These are phyloP conservation scores for Talaromyces ruber DNA, from an alignment of 495 filamentous ascomycete species.

Conservation along the genomic window DNA sequence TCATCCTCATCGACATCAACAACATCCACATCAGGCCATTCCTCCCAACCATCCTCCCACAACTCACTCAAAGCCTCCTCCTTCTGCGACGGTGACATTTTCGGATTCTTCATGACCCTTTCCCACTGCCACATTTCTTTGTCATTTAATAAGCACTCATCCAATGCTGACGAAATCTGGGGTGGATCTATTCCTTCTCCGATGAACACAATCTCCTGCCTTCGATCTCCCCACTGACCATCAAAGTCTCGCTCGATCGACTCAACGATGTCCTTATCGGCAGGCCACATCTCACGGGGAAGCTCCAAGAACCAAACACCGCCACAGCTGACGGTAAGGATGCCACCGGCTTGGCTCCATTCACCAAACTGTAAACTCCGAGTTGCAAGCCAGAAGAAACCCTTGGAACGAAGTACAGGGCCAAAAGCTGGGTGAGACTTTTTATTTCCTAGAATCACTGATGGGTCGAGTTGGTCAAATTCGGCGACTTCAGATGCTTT, in stretches of 20 bases:
- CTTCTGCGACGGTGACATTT: slow-evolving; percentile 19
- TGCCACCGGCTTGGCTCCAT: slow-evolving; percentile 54
- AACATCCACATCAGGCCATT: slow-evolving; percentile 36
- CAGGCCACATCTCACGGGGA: slow-evolving; percentile 34
- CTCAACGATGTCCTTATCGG: slow-evolving; percentile 30
- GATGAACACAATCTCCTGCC: slow-evolving; percentile 54
- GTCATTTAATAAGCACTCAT: slow-evolving; percentile 42
- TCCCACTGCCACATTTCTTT: slow-evolving; percentile 43
- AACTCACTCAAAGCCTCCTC: slow-evolving; percentile 28
- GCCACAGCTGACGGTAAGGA: slow-evolving; percentile 46
- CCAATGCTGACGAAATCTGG: slow-evolving; percentile 30
- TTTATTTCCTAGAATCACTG: slow-evolving; percentile 34
- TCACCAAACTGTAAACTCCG: slow-evolving; percentile 40
- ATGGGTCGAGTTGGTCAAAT: slow-evolving; percentile 27
- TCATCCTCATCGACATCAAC: slow-evolving; percentile 31
- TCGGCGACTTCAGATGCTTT: slow-evolving; percentile 19
- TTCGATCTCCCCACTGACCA: slow-evolving; percentile 48
- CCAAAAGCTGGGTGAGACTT: slow-evolving; percentile 30
- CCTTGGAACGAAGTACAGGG: slow-evolving; percentile 37
- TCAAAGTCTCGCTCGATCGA: slow-evolving; percentile 37
- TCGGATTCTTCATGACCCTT: slow-evolving; percentile 34
- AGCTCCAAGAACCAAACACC: slow-evolving; percentile 46
- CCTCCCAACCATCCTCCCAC: slow-evolving; percentile 50
- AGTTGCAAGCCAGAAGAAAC: slow-evolving; percentile 39
- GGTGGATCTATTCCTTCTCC: slow-evolving; percentile 40